A percentile compares a stretch with the other conserved stretches of the same genome.
Conservation (phyloP, 495 filamentous ascomycete genomes). For the Eremomyces bilateralis region DNA sequence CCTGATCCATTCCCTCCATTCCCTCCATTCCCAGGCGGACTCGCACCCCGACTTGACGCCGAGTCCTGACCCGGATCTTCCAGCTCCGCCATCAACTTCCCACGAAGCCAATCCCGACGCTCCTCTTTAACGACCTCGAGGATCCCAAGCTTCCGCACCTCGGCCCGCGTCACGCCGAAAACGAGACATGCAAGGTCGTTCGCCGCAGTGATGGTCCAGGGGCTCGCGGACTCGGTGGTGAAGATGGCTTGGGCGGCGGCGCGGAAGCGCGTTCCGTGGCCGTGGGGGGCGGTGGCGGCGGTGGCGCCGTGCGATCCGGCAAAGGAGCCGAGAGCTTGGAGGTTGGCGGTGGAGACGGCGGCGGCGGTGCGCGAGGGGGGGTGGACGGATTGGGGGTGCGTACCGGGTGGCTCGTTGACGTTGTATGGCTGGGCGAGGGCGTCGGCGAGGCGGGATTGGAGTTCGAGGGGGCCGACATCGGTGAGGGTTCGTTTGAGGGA, state of each 20-base stretch:
- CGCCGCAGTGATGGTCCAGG: slow-evolving; percentile 92
- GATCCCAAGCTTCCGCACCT: slow-evolving; percentile 87
- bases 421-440: slow-evolving; percentile 65
- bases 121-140: slow-evolving; percentile 84
- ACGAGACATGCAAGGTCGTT: slow-evolving; percentile 92
- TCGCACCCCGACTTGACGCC: slow-evolving; percentile 22
- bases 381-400: no score
- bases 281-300: slow-evolving; percentile 19
- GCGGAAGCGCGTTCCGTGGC: slow-evolving; percentile 73
- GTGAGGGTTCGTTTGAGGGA: slow-evolving; percentile 76
- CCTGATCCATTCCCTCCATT: slow-evolving; percentile 24
- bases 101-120: slow-evolving; percentile 69
- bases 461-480: slow-evolving; percentile 43
- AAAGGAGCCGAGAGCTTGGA: background rate
- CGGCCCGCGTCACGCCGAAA: slow-evolving; percentile 84
- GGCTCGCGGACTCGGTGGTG: slow-evolving; percentile 65
- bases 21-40: slow-evolving; percentile 20
- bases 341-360: slow-evolving; percentile 4
- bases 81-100: slow-evolving; percentile 50
- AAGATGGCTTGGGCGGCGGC: slow-evolving; percentile 92
- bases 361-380: no score
- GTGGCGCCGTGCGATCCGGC: slow-evolving; percentile 6
- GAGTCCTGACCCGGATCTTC: slow-evolving; percentile 27
- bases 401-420: slow-evolving; percentile 15
- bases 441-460: slow-evolving; percentile 75